A percentile compares a stretch with the other conserved stretches of the same genome.
These are phyloP conservation scores for Selaginella moellendorffii DNA, from an alignment of 75 land plant genomes.

Conservation along the genomic window DNA sequence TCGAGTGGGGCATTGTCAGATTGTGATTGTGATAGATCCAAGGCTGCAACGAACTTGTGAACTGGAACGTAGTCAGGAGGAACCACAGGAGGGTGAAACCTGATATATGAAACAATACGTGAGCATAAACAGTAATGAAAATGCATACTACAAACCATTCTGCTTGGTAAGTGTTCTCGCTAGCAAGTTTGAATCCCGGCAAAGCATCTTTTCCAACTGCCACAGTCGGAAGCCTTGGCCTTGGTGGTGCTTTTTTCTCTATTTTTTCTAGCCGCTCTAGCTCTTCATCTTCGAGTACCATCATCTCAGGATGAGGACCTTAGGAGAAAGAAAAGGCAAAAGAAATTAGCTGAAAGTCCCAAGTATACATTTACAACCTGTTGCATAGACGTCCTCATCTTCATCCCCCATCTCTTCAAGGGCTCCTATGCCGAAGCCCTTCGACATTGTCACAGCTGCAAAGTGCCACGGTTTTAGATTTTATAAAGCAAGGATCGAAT, in stretches of 20 bases:
- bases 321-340: not conserved
- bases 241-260: not conserved
- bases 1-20: constrained; percentile 43
- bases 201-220: constrained; percentile 16
- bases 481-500: constrained; percentile 1
- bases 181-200: constrained; percentile 53
- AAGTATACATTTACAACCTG: constrained; percentile 25
- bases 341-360: not conserved
- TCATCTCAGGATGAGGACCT: not conserved
- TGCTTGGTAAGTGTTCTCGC: constrained; percentile 26
- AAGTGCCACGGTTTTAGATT: not conserved
- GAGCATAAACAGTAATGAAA: not conserved
- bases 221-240: not conserved
- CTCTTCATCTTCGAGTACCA: not conserved
- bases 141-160: constrained; percentile 38
- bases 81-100: constrained; percentile 70
- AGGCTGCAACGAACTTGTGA: constrained; percentile 48
- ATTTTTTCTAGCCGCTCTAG: not conserved
- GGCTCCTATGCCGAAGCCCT: constrained; percentile 94
- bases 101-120: constrained; percentile 14
- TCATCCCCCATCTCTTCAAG: constrained; percentile 79
- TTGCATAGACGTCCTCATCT: constrained; percentile 84
- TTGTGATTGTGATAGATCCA: constrained; percentile 19
- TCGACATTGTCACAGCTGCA: constrained; percentile 66
- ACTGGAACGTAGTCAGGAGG: constrained; percentile 50